Base-by-base conservation (phyloP, 2,329 filamentous ascomycete species). In the Pseudogymnoascus sp. region DNA sequence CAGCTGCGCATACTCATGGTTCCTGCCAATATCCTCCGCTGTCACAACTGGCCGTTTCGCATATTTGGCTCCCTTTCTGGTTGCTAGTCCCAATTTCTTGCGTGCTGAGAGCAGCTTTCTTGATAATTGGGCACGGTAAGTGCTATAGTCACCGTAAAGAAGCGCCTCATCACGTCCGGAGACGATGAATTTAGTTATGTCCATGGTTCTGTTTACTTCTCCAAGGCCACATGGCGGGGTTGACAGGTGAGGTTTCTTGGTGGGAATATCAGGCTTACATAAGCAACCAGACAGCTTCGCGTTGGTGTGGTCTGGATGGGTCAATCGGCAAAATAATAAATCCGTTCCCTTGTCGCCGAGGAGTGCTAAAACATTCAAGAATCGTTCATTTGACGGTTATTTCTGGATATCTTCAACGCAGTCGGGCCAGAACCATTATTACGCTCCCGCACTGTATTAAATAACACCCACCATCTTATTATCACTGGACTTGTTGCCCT, bases 41-140 rank as follows among this genome's bases (percentile, higher is more conserved):
- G 89, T 91, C 64, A 96, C 78, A 14, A 83, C 78, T 36, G 82
- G 77, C 74, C 89, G 92, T 68, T 85, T 82, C 62, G 84, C 82
- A 75, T 90, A 96, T 79, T 97, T 97, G 69, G 89, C 88, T 67
- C 91, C 88, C 77, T 91, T 93, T 75, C 86, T 89, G 58, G 91
- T 95, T 60, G 89, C 84, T 71, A 92, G 87, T 58, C 89, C 90
- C 62, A 97, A 83, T 78, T 90, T 93, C 80, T 89, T 93, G 73
- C 92, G 88, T 69, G 89, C 82, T 72, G 88, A 91, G 73, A 91
- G 88, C 64, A 99, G 82, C 72, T 90, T 88, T 73, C 91, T 90
- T 67, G 88, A 86, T 60, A 95, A 82, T 73, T 91, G 89, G 58
- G 81, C 80, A 71, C 92, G 88, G 75, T 97, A 97, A 63, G 88